phyloP scores from a whole-genome alignment of 805 yeast species.

The Candida maesae region DNA sequence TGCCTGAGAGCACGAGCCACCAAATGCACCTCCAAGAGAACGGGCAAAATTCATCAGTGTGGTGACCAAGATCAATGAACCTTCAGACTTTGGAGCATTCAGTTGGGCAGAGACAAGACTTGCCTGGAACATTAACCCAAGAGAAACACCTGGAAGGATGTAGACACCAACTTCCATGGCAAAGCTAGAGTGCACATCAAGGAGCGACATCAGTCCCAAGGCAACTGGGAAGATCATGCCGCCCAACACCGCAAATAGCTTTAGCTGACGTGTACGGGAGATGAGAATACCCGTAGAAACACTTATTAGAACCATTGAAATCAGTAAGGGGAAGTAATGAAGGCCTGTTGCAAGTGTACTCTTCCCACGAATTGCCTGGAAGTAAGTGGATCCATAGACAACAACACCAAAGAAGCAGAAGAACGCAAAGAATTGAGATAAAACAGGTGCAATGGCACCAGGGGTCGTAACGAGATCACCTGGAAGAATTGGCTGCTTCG shows the following conservation, averaged over 20 bases:
- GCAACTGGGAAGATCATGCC: conserved; percentile 31
- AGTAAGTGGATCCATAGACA: conserved; percentile 43
- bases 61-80: conserved; percentile 43
- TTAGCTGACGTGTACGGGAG: conserved; percentile 32
- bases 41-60: conserved; percentile 39
- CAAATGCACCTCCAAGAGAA: conserved; percentile 39
- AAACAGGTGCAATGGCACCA: conserved; percentile 30
- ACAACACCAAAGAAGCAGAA: conserved; percentile 37
- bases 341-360: conserved; percentile 21
- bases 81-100: conserved; percentile 45
- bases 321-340: conserved; percentile 20
- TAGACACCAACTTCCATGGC: conserved; percentile 33
- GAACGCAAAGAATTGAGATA: conserved; percentile 33
- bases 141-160: conserved; percentile 35
- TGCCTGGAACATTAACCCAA: conserved; percentile 35
- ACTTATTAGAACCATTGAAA: conserved; percentile 13
- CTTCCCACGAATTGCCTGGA: conserved; percentile 42
- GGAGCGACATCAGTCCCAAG: conserved; percentile 31
- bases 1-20: conserved; percentile 35
- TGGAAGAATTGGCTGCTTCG: conserved; percentile 21
- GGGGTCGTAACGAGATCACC: conserved; percentile 40
- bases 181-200: conserved; percentile 28
- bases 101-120: conserved; percentile 30
- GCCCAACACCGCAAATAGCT: conserved; percentile 33
- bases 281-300: conserved; percentile 28